Conservation (phyloP, 2,329 filamentous ascomycete species). For the Sarocladiaceae sp. region DNA sequence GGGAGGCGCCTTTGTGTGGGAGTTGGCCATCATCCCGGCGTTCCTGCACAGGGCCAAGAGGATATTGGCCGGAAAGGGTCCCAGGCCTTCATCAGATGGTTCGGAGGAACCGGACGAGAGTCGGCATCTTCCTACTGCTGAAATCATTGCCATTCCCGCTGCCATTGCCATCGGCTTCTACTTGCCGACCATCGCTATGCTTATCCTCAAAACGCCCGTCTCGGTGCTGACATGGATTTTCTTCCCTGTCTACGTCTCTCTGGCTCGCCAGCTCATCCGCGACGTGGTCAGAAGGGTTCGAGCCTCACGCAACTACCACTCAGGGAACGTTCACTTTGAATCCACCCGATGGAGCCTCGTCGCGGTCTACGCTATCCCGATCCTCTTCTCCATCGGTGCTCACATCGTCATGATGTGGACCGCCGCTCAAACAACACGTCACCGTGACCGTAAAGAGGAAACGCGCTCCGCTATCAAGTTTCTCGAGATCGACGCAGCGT, state of each 20-base stretch:
- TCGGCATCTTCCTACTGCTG: conserved; percentile 38
- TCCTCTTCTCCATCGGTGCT: conserved; percentile 34
- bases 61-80: conserved; percentile 19
- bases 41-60: conserved; percentile 37
- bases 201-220: conserved; percentile 31
- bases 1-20: conserved; percentile 45
- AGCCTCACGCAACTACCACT: conserved; percentile 17
- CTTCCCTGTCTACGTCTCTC: conserved; percentile 43
- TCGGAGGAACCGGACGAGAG: conserved; percentile 13
- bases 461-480: conserved; percentile 40
- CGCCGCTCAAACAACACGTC: conserved; percentile 22
- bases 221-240: conserved; percentile 42
- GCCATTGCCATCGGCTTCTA: conserved; percentile 42
- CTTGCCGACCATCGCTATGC: conserved; percentile 39
- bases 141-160: conserved; percentile 51
- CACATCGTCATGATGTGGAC: conserved; percentile 37
- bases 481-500: conserved; percentile 40
- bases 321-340: conserved; percentile 34
- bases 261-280: conserved; percentile 33
- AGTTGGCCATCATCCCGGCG: conserved; percentile 43
- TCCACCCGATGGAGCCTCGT: conserved; percentile 29
- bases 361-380: conserved; percentile 39
- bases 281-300: conserved; percentile 18
- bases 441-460: conserved; percentile 40
- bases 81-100: not conserved